Percentiles rank a stretch among this genome's conserved stretches.
phyloP scores from a whole-genome alignment of 2,329 filamentous ascomycete species.

The Herpotrichia juniperi region DNA sequence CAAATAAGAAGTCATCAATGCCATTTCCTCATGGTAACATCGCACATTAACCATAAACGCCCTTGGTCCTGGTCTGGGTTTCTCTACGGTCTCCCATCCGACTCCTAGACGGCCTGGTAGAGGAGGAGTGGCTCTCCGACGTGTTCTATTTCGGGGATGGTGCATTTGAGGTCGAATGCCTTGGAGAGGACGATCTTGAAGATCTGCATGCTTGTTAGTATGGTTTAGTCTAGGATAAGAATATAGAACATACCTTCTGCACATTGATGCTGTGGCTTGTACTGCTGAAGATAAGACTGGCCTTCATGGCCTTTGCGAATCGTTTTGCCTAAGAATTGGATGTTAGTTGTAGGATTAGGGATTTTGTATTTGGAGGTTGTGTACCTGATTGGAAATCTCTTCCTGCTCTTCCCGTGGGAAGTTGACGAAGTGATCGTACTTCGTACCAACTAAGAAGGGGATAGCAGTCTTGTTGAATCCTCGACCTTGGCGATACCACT shows the following conservation, averaged over 20 bases:
- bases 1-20: slow-evolving; percentile 43
- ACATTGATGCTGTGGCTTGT: slow-evolving; percentile 99
- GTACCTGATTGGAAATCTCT: slow-evolving; percentile 94
- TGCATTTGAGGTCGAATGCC: slow-evolving; percentile 98
- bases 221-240: not conserved
- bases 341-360: slow-evolving; percentile 22
- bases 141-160: slow-evolving; percentile 98
- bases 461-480: slow-evolving; percentile 99
- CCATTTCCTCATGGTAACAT: slow-evolving; percentile 45
- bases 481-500: slow-evolving; percentile 97
- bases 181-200: slow-evolving; percentile 99
- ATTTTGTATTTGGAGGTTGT: slow-evolving; percentile 10
- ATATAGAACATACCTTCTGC: slow-evolving; percentile 76
- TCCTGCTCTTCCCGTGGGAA: slow-evolving; percentile 97
- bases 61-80: slow-evolving; percentile 16
- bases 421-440: slow-evolving; percentile 99
- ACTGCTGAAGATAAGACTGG: slow-evolving; percentile 96
- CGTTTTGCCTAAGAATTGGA: slow-evolving; percentile 72
- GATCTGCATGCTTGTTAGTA: slow-evolving; percentile 67
- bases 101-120: slow-evolving; percentile 63
- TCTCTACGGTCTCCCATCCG: slow-evolving; percentile 19
- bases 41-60: slow-evolving; percentile 27
- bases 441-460: slow-evolving; percentile 94
- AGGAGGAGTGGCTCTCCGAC: slow-evolving; percentile 93
- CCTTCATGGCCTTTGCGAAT: slow-evolving; percentile 98